Percentiles rank a stretch among this genome's conserved stretches.
Conservation (phyloP, 164 flowering plant genomes). For the Tetracentron sinense region DNA sequence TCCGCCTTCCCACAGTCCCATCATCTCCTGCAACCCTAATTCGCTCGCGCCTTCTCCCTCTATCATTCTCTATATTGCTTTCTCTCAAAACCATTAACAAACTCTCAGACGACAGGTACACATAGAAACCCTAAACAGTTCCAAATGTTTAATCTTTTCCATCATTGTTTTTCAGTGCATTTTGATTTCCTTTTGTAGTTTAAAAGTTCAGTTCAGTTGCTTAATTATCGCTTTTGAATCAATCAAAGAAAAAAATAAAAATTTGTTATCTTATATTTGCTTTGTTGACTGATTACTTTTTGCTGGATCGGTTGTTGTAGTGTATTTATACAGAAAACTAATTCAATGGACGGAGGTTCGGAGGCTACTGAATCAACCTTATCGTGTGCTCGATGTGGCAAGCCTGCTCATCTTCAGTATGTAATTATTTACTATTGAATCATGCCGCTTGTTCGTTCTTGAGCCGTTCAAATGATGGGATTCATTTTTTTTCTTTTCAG, state of each 20-base stretch:
- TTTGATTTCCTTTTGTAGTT: too few species aligned
- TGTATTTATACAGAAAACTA: background rate
- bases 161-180: too few species aligned
- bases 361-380: slow-evolving; percentile 35
- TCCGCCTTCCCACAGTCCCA: too few species aligned
- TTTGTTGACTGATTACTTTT: background rate
- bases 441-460: background rate
- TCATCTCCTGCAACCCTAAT: background rate
- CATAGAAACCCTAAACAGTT: background rate
- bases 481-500: background rate
- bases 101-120: background rate
- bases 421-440: slow-evolving; percentile 18
- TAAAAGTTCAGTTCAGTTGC: too few species aligned
- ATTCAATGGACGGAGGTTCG: slow-evolving; percentile 53
- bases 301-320: background rate
- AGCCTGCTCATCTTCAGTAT: slow-evolving; percentile 85
- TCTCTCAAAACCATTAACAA: background rate
- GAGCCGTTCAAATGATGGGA: background rate
- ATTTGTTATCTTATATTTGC: too few species aligned
- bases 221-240: too few species aligned
- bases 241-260: too few species aligned
- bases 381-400: slow-evolving; percentile 69
- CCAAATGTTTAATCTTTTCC: background rate
- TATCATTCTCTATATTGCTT: background rate
- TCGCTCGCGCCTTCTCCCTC: background rate